Conservation (phyloP, 2,329 filamentous ascomycete species). For the Apiospora sp. region DNA sequence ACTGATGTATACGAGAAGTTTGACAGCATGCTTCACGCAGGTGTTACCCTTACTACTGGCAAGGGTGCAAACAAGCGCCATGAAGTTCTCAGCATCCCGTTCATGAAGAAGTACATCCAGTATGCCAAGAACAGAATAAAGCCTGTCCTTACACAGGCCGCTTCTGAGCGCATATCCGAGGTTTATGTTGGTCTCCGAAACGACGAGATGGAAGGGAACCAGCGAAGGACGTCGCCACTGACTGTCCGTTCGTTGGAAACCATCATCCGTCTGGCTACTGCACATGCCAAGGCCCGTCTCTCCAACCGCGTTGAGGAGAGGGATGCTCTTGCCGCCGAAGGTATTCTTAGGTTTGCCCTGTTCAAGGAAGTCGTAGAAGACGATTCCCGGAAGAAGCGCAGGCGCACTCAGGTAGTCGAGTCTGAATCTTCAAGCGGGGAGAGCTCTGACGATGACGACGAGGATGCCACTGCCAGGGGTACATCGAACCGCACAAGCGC, state of each 20-base stretch:
- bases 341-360: constrained; percentile 89
- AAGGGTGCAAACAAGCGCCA: constrained; percentile 78
- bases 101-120: constrained; percentile 99
- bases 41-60: constrained; percentile 79
- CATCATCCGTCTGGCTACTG: constrained; percentile 95
- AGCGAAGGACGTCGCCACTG: constrained; percentile 91
- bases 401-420: constrained; percentile 69
- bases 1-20: constrained; percentile 97
- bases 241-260: constrained; percentile 98
- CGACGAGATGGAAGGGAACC: constrained; percentile 93
- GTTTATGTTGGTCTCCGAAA: constrained; percentile 94
- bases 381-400: constrained; percentile 83
- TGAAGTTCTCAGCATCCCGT: constrained; percentile 93
- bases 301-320: constrained; percentile 89
- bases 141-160: constrained; percentile 88
- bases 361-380: constrained; percentile 93
- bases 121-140: constrained; percentile 94
- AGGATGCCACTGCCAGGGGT: constrained; percentile 43
- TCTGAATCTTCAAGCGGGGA: constrained; percentile 67
- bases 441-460: constrained; percentile 67
- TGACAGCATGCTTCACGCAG: constrained; percentile 93
- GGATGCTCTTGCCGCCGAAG: constrained; percentile 87
- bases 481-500: constrained; percentile 50
- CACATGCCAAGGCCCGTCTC: constrained; percentile 90
- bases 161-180: constrained; percentile 88